Conservation (phyloP, 345 rosid genomes). For the Tarenaya hassleriana region DNA sequence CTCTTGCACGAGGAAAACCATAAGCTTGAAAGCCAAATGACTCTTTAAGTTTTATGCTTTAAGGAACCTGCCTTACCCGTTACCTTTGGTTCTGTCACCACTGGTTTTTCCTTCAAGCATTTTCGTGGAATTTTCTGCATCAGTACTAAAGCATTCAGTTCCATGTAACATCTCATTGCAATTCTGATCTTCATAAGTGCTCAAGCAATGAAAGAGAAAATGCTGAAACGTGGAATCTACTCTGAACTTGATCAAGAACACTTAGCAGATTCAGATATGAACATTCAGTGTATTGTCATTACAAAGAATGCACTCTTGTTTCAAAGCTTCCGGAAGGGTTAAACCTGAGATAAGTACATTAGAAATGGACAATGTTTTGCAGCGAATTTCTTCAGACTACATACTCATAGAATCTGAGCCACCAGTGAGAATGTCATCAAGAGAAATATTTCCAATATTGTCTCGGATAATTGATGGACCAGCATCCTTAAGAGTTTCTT, state of each 20-base stretch:
- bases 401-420: slow-evolving; percentile 67
- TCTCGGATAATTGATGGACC: slow-evolving; percentile 69
- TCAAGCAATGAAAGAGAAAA: slow-evolving; percentile 20
- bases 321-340: not conserved
- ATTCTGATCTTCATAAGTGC: slow-evolving; percentile 28
- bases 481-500: slow-evolving; percentile 55
- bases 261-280: not conserved
- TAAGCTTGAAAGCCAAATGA: not conserved
- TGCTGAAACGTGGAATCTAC: slow-evolving; percentile 8
- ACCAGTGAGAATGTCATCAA: slow-evolving; percentile 84
- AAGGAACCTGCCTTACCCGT: slow-evolving; percentile 20
- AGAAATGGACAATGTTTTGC: slow-evolving; percentile 31
- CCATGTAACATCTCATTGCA: slow-evolving; percentile 48
- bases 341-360: slow-evolving; percentile 25
- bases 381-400: slow-evolving; percentile 47
- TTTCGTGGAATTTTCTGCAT: slow-evolving; percentile 32
- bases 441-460: slow-evolving; percentile 62
- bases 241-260: not conserved
- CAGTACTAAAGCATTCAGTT: slow-evolving; percentile 32
- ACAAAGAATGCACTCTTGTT: slow-evolving; percentile 12
- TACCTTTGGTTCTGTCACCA: slow-evolving; percentile 5
- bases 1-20: not conserved
- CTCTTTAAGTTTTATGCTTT: not conserved
- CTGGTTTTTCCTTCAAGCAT: slow-evolving; percentile 33
- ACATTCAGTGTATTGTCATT: slow-evolving; percentile 16